Conservation (phyloP, 176 grass and related monocot species). For the Hsuehochloa calcarea region DNA sequence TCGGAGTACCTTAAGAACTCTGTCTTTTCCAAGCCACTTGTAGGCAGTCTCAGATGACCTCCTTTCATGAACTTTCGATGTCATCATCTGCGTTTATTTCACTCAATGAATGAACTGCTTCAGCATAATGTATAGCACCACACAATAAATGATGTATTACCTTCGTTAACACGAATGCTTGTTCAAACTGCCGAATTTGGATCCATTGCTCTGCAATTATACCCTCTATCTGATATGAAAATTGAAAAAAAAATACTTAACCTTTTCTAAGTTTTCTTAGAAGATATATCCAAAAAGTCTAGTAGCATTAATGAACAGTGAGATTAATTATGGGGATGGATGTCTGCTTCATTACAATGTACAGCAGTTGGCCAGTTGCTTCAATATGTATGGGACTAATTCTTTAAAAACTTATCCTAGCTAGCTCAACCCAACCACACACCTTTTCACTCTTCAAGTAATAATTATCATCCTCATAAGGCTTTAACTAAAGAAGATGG, state of each 20-base stretch:
- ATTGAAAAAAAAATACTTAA: background rate
- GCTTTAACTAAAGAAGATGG: background rate
- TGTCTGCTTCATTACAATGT: background rate
- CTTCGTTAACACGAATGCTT: conserved; percentile 87
- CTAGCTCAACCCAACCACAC: conserved; percentile 2
- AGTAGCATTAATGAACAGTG: conserved; percentile 14
- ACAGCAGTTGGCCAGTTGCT: background rate
- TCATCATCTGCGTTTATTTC: conserved; percentile 66
- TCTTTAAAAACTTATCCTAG: background rate
- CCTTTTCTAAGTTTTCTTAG: conserved; percentile 23
- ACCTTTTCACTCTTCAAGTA: conserved; percentile 5
- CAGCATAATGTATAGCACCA: conserved; percentile 16
- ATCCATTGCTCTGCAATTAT: conserved; percentile 91
- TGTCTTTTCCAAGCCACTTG: conserved; percentile 38
- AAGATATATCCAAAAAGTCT: background rate
- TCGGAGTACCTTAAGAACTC: conserved; percentile 35
- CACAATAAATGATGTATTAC: conserved; percentile 46
- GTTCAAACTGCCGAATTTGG: conserved; percentile 87
- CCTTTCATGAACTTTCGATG: conserved; percentile 61
- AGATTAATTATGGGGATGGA: background rate
- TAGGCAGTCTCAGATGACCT: conserved; percentile 15
- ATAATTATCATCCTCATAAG: conserved; percentile 13
- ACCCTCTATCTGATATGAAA: conserved; percentile 69
- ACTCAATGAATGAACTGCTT: conserved; percentile 28
- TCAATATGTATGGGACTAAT: background rate